These are phyloP conservation scores for Parascedosporium putredinis DNA, from an alignment of 2,329 filamentous ascomycete genomes.

Conservation along the genomic window DNA sequence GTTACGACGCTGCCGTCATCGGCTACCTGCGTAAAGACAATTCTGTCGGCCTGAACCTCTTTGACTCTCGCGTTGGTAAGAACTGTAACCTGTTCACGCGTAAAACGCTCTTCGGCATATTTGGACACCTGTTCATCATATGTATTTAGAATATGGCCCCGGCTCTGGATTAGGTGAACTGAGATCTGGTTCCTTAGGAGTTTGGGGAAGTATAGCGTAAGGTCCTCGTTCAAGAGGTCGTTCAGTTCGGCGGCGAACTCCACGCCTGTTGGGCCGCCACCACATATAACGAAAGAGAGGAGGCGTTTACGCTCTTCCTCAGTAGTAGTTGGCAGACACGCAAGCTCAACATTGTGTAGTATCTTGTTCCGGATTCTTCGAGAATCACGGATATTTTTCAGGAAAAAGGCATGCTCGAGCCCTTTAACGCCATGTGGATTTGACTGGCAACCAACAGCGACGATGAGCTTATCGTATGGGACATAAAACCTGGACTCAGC, in stretches of 20 bases:
- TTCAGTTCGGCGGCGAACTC: constrained; percentile 96
- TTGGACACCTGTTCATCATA: constrained; percentile 91
- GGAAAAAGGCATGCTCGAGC: constrained; percentile 83
- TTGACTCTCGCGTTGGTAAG: constrained; percentile 89
- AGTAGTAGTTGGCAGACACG: constrained; percentile 82
- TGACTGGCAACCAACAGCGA: constrained; percentile 83
- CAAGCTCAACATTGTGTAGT: constrained; percentile 78
- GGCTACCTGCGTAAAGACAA: constrained; percentile 76
- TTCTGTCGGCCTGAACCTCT: constrained; percentile 73
- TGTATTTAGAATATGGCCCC: constrained; percentile 92
- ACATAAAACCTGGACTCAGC: constrained; percentile 79
- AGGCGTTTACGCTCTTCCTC: constrained; percentile 81
- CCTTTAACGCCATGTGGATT: constrained; percentile 96
- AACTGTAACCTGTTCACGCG: constrained; percentile 82
- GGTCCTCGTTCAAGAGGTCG: constrained; percentile 91
- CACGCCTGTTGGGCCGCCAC: constrained; percentile 90
- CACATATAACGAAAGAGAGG: constrained; percentile 91
- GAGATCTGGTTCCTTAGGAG: constrained; percentile 96
- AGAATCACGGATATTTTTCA: constrained; percentile 92
- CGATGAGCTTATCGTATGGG: constrained; percentile 91
- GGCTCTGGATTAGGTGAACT: constrained; percentile 90
- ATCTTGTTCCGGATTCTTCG: constrained; percentile 80
- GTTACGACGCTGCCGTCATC: constrained; percentile 64
- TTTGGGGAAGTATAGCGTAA: constrained; percentile 72
- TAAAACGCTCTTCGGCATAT: constrained; percentile 85